Percentiles rank a stretch among this genome's conserved stretches.
Conservation (phyloP, 768 basidiomycete species). For the Leucosporidium scottii region DNA sequence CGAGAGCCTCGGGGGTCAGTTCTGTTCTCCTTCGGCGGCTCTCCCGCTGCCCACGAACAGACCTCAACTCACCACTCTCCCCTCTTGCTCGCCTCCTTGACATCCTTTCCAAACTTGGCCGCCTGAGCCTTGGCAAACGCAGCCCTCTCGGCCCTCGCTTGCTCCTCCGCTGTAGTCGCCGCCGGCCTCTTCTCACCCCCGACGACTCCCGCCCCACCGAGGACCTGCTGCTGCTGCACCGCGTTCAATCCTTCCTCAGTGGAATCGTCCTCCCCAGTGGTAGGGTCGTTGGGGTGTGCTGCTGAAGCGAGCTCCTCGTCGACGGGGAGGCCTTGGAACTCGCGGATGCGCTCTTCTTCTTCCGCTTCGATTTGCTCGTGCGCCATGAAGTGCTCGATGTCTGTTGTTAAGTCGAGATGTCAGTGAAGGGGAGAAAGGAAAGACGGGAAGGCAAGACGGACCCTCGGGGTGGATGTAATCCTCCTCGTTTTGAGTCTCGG, state of each 20-base stretch:
- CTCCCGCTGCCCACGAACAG: not conserved
- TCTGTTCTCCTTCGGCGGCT: too few relatives aligned
- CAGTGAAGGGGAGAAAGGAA: not conserved
- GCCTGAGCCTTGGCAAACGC: constrained; percentile 31
- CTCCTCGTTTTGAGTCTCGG: constrained; percentile 94
- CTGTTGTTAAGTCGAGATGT: constrained; percentile 23
- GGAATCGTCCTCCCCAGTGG: constrained; percentile 8
- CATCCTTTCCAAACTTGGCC: constrained; percentile 28
- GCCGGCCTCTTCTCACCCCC: not conserved
- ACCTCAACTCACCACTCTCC: constrained; percentile 29
- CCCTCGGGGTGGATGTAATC: constrained; percentile 83
- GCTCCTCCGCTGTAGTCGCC: constrained; percentile 16
- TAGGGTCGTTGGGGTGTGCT: constrained; percentile 13
- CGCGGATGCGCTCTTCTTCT: constrained; percentile 78
- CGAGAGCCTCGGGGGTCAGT: too few relatives aligned
- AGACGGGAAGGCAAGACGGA: constrained; percentile 48
- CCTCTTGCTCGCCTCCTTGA: constrained; percentile 30
- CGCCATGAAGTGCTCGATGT: constrained; percentile 75
- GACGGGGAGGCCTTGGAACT: constrained; percentile 40
- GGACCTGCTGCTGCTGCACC: too few relatives aligned
- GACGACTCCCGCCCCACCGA: too few relatives aligned
- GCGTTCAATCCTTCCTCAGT: not conserved
- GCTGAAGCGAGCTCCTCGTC: constrained; percentile 4
- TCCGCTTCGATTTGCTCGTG: constrained; percentile 76
- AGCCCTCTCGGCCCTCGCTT: constrained; percentile 22